Conservation (phyloP, 768 basidiomycete species). For the Auriculariales sp. region DNA sequence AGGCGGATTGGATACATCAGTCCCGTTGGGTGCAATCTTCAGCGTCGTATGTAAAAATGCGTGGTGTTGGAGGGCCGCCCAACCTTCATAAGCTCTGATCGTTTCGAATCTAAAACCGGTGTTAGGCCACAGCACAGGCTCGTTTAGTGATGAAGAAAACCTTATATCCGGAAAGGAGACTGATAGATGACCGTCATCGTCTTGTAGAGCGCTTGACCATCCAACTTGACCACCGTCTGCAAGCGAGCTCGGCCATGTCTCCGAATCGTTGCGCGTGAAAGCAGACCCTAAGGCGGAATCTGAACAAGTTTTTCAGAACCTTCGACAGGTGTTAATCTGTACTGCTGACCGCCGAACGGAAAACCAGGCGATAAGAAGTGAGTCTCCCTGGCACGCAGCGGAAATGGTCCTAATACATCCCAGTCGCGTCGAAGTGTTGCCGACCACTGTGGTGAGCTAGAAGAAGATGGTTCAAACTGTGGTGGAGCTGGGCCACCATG, state of each 20-base stretch:
- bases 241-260: conserved; percentile 50
- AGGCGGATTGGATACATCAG: conserved; percentile 10
- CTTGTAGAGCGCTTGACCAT: conserved; percentile 36
- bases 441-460: no score
- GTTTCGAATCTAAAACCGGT: conserved; percentile 41
- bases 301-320: neutral
- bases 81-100: conserved; percentile 66
- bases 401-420: conserved; percentile 63
- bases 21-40: conserved; percentile 30
- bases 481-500: no score
- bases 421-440: neutral
- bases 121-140: neutral
- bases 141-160: conserved; percentile 16
- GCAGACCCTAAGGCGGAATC: conserved; percentile 29
- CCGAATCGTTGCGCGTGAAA: conserved; percentile 26
- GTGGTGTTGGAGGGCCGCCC: conserved; percentile 78
- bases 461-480: no score
- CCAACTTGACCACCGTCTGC: conserved; percentile 44
- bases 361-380: conserved; percentile 68
- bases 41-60: conserved; percentile 51
- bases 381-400: conserved; percentile 72
- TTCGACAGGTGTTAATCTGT: conserved; percentile 1
- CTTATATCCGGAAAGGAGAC: conserved; percentile 53
- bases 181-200: conserved; percentile 31
- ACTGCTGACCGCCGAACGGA: conserved; percentile 43